Conservation (phyloP, 345 rosid species). For the Arabis hirsuta region DNA sequence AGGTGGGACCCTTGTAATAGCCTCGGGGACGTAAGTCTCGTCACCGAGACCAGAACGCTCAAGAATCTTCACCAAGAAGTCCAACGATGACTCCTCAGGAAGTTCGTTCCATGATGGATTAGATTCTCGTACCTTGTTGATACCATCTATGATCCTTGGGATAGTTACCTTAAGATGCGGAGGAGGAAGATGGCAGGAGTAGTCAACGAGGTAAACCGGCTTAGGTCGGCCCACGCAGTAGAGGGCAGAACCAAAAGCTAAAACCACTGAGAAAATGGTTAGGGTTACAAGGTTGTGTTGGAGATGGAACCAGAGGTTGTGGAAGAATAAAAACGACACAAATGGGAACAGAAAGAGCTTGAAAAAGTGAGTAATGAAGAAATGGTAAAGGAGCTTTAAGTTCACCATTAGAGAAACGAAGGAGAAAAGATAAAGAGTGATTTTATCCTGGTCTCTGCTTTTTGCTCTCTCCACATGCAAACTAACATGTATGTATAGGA, state of each 20-base stretch:
- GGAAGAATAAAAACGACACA: conserved; percentile 55
- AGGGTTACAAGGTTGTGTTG: conserved; percentile 59
- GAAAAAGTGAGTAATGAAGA: conserved; percentile 57
- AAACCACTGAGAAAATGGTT: conserved; percentile 44
- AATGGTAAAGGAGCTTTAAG: conserved; percentile 72
- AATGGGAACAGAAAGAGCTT: conserved; percentile 68
- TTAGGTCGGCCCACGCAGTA: conserved; percentile 68
- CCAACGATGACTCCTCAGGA: conserved; percentile 52
- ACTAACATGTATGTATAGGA: not conserved
- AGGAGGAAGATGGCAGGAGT: conserved; percentile 84
- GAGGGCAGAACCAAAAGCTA: conserved; percentile 55
- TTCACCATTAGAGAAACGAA: conserved; percentile 49
- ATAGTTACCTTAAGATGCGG: conserved; percentile 50
- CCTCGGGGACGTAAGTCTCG: conserved; percentile 48
- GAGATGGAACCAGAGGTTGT: conserved; percentile 57
- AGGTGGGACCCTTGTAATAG: conserved; percentile 66
- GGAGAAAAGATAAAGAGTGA: not conserved
- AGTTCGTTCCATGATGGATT: conserved; percentile 48
- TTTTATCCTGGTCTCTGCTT: not conserved
- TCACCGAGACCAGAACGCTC: conserved; percentile 69
- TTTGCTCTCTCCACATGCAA: conserved; percentile 3
- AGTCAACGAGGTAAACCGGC: conserved; percentile 65
- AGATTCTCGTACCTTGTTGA: conserved; percentile 56
- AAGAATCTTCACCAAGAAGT: conserved; percentile 65
- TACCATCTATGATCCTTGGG: conserved; percentile 62